phyloP scores from a whole-genome alignment of 2,329 filamentous ascomycete genomes.

The Penicillium thymicola region DNA sequence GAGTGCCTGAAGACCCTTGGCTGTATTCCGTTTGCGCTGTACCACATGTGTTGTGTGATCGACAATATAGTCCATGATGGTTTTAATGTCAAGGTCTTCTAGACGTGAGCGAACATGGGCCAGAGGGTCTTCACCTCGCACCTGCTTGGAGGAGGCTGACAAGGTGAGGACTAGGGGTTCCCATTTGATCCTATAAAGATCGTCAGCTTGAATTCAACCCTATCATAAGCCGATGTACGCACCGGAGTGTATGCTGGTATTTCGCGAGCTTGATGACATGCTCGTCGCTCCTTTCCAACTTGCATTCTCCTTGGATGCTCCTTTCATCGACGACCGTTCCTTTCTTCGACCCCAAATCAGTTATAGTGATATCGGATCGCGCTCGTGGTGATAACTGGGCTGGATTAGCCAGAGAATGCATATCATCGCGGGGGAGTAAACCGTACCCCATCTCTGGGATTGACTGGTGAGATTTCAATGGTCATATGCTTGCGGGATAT shows the following conservation, averaged over 20 bases:
- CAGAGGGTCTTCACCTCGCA: slow-evolving; percentile 63
- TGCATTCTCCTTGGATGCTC: slow-evolving; percentile 62
- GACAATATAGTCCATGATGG: slow-evolving; percentile 67
- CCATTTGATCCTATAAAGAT: slow-evolving; percentile 66
- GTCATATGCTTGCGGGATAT: slow-evolving; percentile 87
- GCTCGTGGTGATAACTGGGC: slow-evolving; percentile 58
- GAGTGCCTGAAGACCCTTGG: slow-evolving; percentile 80
- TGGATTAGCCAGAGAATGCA: slow-evolving; percentile 8
- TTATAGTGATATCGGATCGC: slow-evolving; percentile 68
- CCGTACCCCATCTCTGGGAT: slow-evolving; percentile 64
- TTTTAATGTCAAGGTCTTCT: slow-evolving; percentile 86
- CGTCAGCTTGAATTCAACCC: slow-evolving; percentile 2
- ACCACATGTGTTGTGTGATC: slow-evolving; percentile 81
- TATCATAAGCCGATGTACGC: slow-evolving; percentile 2
- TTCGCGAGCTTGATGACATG: slow-evolving; percentile 71
- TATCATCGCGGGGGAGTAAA: neutral
- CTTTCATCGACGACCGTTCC: slow-evolving; percentile 76
- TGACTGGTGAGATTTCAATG: slow-evolving; percentile 66
- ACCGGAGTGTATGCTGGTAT: slow-evolving; percentile 56
- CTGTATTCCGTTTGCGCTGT: slow-evolving; percentile 82
- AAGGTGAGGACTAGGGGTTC: slow-evolving; percentile 76
- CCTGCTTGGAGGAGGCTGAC: slow-evolving; percentile 68
- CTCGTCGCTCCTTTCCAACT: slow-evolving; percentile 52
- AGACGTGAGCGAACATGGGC: slow-evolving; percentile 61
- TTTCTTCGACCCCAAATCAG: slow-evolving; percentile 78